A percentile compares a stretch with the other conserved stretches of the same genome.
phyloP scores from a whole-genome alignment of 2,329 filamentous ascomycete species.

The Domatiomyces catenatus region DNA sequence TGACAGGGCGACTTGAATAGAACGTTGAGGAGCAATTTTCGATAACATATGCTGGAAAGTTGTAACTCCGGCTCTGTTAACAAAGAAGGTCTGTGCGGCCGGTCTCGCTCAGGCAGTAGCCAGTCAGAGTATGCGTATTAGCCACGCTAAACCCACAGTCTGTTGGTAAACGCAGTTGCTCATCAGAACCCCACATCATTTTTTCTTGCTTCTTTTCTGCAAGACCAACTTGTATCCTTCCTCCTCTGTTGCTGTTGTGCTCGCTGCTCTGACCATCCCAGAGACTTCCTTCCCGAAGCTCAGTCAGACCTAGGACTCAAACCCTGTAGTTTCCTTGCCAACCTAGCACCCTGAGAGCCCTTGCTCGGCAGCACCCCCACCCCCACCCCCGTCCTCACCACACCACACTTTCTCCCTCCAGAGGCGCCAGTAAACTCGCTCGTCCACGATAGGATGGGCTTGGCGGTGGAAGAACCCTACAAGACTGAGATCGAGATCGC shows the following conservation, averaged over 20 bases:
- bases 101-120: neutral
- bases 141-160: neutral
- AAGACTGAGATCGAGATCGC: conserved; percentile 30
- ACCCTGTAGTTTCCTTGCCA: neutral
- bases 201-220: neutral
- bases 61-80: neutral
- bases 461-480: conserved; percentile 32
- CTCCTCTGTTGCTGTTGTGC: neutral
- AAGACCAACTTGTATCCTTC: neutral
- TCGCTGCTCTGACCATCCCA: neutral
- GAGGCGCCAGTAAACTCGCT: conserved; percentile 4
- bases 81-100: neutral
- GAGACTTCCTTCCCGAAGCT: neutral
- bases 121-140: neutral
- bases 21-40: neutral
- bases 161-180: neutral
- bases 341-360: neutral
- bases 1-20: neutral
- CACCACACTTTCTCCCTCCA: neutral
- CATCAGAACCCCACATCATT: neutral
- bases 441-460: conserved; percentile 32
- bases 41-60: neutral
- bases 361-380: neutral
- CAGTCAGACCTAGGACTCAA: neutral
- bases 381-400: neutral